Evolutionary conservation across 495 filamentous ascomycete genomes (phyloP), one percentile per base, ranked within the genome.

Genomic region (Xylaria telfairii): DNA sequence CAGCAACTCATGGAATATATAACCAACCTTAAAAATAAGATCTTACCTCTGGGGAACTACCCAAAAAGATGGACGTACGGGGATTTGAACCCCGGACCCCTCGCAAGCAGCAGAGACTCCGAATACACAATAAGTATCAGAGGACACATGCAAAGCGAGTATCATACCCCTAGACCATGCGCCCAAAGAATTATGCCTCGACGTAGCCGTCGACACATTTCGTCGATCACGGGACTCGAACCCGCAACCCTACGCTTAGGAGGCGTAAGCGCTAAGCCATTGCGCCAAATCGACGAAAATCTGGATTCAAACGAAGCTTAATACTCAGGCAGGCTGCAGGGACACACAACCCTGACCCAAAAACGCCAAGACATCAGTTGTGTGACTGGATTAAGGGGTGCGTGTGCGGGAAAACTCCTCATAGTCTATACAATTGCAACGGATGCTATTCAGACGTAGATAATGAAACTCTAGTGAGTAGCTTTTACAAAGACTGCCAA

Each of bases 201-300:
- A n/a, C n/a, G n/a, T 57, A 57, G 53, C 53, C 28, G 39, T 21
- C 6, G 39, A 19, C 19, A 39, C 19, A 37, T 15, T 15, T 30
- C 67, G 54, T 62, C 67, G 67, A 70, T 59, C 68, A 70, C 60
- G 68, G 68, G 68, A 70, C 68, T 70, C 68, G 68, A 70, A 70
- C 68, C 68, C 68, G 61, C 68, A 70, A 70, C 68, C 61, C 61
- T 26, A 59, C 49, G 59, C 68, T 70, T 70, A 70, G 60, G 68
- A 65, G 61, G 68, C 59, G 49, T 59, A 37, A 59, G 59, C 68
- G 61, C 68, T 65, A 70, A n/a, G n/a, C 68, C 68, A 70, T 70
- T 70, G 61, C 61, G 68, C 61, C 61, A 70, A 70, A 61, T 61
- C 56, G 57, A 51, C n/a, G n/a, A n/a, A n/a, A n/a, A n/a, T n/a